Conservation (phyloP, 495 filamentous ascomycete species). For the Endocarpon pusillum region DNA sequence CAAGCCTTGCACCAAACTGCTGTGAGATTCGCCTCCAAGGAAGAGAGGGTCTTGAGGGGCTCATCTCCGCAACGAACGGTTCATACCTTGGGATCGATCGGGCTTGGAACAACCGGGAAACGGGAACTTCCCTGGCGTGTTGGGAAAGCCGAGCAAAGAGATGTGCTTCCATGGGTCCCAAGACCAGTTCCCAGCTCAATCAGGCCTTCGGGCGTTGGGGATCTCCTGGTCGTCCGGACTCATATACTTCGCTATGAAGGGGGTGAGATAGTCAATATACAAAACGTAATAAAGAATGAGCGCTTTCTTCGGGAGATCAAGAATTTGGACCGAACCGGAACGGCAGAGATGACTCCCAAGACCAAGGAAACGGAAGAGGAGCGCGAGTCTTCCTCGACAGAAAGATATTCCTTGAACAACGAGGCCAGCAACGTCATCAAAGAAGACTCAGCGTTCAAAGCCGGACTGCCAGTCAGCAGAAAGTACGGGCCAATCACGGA, state of each 20-base stretch:
- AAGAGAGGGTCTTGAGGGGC: too few species aligned
- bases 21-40: too few species aligned
- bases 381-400: neutral
- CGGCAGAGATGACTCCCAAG: neutral
- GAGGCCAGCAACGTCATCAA: neutral
- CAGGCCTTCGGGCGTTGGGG: neutral
- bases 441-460: neutral
- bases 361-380: neutral
- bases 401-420: neutral
- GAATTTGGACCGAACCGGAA: neutral
- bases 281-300: neutral
- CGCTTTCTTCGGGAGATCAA: neutral
- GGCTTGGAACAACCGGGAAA: too few species aligned
- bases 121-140: too few species aligned
- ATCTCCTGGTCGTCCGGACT: neutral
- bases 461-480: neutral
- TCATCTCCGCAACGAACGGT: too few species aligned
- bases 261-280: neutral
- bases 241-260: neutral
- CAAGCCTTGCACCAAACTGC: too few species aligned
- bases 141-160: too few species aligned
- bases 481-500: neutral
- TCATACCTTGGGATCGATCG: too few species aligned
- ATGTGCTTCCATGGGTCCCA: too few species aligned
- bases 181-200: neutral